Conservation (phyloP, 164 flowering plant species). For the Annona cherimola region DNA sequence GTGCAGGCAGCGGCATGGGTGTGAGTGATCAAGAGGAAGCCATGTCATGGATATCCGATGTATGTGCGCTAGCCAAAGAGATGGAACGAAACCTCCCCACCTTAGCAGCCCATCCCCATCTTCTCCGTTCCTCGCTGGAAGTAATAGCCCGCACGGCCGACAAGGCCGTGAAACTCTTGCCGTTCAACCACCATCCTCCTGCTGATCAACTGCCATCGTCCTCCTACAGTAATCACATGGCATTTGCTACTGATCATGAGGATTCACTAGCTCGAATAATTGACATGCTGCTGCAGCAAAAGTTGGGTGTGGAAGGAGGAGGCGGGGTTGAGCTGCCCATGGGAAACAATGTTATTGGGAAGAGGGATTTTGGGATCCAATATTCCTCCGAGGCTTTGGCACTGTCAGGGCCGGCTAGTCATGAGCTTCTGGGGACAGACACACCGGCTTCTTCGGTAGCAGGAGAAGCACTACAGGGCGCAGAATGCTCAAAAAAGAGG, state of each 20-base stretch:
- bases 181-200: neutral
- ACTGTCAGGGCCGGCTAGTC: neutral
- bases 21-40: neutral
- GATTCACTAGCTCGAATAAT: too few species aligned
- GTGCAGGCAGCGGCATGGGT: neutral
- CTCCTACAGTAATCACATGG: neutral
- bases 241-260: neutral
- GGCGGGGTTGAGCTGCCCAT: too few species aligned
- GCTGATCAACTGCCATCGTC: neutral
- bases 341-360: neutral
- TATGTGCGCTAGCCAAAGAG: slow-evolving; percentile 5
- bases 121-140: slow-evolving; percentile 1
- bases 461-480: neutral
- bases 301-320: too few species aligned
- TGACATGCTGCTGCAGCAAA: too few species aligned
- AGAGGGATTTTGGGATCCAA: neutral
- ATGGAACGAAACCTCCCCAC: slow-evolving; percentile 5
- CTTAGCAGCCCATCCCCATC: slow-evolving; percentile 1
- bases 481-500: too few species aligned
- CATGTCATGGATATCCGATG: neutral
- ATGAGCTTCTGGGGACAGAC: slow-evolving; percentile 4
- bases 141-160: neutral
- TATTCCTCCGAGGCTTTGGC: neutral
- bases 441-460: neutral
- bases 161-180: slow-evolving; percentile 1